Base-by-base conservation (phyloP, 768 basidiomycete genomes). In the Stropharia rugosoannulata region DNA sequence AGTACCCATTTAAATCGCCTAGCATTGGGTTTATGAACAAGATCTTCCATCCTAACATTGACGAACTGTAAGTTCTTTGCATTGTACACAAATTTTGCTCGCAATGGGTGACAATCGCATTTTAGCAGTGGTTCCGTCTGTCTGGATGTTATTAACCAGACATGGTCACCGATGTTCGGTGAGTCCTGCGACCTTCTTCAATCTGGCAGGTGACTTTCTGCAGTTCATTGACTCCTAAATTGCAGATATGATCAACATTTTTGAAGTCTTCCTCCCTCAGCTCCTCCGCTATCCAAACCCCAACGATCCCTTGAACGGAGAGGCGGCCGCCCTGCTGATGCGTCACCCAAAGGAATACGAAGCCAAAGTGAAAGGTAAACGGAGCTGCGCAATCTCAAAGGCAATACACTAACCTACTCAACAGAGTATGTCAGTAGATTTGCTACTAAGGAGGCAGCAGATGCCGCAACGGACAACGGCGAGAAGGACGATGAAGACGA, bases 161-260 rank as follows among this genome's bases (percentile, higher is more conserved):
- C 96, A 13, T 99, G 97, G 97, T 98, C 97, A 40, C 97, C 97
- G 1, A 98, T 99, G 97, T 99, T 97, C 69, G 95, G 95, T 95
- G 68, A 68, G 89, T 77, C 36, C 25, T 37, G 25, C 8, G 12
- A 18, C 45, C 25, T 11, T 18, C 36, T 22, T 43, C 38, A 18
- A 35, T 52, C 27, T 18, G 16, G 13, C 25, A 9, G 16, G 13
- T 46, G 35, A 36, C 25, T 36, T 11, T 16, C 5, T 39, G 22
- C n/a, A 22, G 32, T 19, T 15, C 16, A 43, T 18, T 32, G 29
- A 54, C 46, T 25, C 7, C 19, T 36, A 22, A 49, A 35, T 40
- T 36, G 47, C 48, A 98, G 96, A 98, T 74, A 95, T 98, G 90
- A 93, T 98, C 78, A 99, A 99, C 69, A 98, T 99, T 60, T 98